These are phyloP conservation scores for Hirschfeldia incana DNA, from an alignment of 345 rosid species.

Conservation along the genomic window DNA sequence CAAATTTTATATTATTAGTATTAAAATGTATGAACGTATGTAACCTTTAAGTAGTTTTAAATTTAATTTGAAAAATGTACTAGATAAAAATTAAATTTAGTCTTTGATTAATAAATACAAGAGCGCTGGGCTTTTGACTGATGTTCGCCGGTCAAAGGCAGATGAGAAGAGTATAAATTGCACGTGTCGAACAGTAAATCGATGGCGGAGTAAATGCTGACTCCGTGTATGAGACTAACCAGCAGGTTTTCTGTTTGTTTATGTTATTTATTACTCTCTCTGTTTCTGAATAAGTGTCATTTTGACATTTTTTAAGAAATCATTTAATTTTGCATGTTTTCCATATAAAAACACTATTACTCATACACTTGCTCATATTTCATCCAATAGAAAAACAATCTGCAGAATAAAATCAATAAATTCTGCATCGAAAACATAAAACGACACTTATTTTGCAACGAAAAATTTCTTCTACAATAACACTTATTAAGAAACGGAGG, in stretches of 20 bases:
- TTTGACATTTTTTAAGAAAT: too few species aligned
- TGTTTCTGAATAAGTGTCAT: too few species aligned
- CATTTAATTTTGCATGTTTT: too few species aligned
- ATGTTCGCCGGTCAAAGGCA: constrained; percentile 45
- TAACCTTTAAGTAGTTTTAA: neutral
- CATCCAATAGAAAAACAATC: too few species aligned
- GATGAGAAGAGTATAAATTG: constrained; percentile 28
- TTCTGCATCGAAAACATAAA: too few species aligned
- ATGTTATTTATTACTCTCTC: neutral
- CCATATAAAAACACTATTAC: too few species aligned
- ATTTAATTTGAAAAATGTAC: neutral
- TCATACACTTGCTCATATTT: too few species aligned
- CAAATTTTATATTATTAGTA: neutral
- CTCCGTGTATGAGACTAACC: constrained; percentile 62
- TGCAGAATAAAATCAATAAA: too few species aligned
- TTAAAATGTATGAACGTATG: neutral
- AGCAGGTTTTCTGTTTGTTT: constrained; percentile 51
- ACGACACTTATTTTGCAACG: too few species aligned
- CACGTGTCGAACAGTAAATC: constrained; percentile 55
- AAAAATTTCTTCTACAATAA: too few species aligned
- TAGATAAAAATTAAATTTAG: neutral
- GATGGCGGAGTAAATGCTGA: constrained; percentile 11
- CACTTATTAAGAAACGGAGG: too few species aligned
- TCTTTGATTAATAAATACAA: constrained; percentile 11
- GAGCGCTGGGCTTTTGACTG: constrained; percentile 47